A percentile compares a stretch with the other conserved stretches of the same genome.
phyloP scores from a whole-genome alignment of 2,329 filamentous ascomycete genomes.

The Annulohypoxylon truncatum region DNA sequence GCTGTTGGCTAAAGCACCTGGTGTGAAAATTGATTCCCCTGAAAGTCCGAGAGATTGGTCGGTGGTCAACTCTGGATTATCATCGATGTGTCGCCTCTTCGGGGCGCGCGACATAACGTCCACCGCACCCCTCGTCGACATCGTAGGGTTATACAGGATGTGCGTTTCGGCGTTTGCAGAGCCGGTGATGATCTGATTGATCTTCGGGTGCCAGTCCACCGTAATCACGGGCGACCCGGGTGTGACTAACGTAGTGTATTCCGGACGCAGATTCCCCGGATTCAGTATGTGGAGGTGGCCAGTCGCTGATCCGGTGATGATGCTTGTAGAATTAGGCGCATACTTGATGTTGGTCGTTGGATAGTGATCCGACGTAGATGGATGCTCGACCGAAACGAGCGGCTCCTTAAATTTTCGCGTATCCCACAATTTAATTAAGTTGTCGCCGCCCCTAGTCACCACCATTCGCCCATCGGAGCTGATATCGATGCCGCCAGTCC shows the following conservation, averaged over 20 bases:
- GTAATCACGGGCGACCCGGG: conserved; percentile 84
- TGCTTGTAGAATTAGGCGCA: conserved; percentile 82
- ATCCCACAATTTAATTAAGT: conserved; percentile 96
- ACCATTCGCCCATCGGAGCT: conserved; percentile 91
- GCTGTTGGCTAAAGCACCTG: conserved; percentile 67
- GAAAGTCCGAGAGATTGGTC: conserved; percentile 85
- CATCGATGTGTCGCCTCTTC: conserved; percentile 95
- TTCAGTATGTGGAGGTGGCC: conserved; percentile 94
- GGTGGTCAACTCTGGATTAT: conserved; percentile 87
- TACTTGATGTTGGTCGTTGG: conserved; percentile 90
- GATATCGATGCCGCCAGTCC: conserved; percentile 92
- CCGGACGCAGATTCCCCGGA: conserved; percentile 86
- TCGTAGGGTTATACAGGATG: conserved; percentile 88
- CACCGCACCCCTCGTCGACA: conserved; percentile 83
- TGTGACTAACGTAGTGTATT: conserved; percentile 90
- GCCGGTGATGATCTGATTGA: conserved; percentile 96
- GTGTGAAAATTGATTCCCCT: conserved; percentile 81
- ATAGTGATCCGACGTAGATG: conserved; percentile 85
- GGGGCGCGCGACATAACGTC: conserved; percentile 92
- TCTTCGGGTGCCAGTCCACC: conserved; percentile 90
- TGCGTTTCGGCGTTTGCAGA: conserved; percentile 92
- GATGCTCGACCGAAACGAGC: conserved; percentile 80
- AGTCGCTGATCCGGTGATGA: conserved; percentile 87
- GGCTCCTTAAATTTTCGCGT: conserved; percentile 94
- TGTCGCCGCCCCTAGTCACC: conserved; percentile 89